These are phyloP conservation scores for Hsuehochloa calcarea DNA, from an alignment of 176 grass and related monocot species.

Conservation along the genomic window DNA sequence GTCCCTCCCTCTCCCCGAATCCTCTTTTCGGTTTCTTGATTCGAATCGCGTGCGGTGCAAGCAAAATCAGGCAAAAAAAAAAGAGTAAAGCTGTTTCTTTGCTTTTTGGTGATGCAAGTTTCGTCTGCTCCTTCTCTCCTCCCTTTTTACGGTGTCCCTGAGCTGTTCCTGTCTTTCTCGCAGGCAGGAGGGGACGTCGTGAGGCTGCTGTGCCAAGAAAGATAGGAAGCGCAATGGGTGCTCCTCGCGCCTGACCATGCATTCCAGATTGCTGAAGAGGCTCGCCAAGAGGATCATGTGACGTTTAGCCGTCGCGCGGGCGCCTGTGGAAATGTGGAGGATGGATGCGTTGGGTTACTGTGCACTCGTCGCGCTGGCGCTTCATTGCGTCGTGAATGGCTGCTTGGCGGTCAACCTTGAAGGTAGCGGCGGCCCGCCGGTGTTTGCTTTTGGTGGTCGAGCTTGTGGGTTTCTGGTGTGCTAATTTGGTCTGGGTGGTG, in stretches of 20 bases:
- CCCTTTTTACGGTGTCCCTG: constrained; percentile 19
- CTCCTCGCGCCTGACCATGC: constrained; percentile 35
- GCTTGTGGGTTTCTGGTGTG: no score
- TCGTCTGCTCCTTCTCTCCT: not conserved
- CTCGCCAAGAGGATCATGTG: constrained; percentile 55
- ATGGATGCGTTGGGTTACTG: constrained; percentile 46
- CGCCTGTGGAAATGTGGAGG: constrained; percentile 33
- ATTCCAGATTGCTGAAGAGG: constrained; percentile 42
- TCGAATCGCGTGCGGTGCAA: constrained; percentile 51
- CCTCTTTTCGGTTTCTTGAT: constrained; percentile 22
- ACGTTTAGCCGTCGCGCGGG: constrained; percentile 9
- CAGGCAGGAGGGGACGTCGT: constrained; percentile 28
- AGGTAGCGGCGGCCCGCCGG: constrained; percentile 44
- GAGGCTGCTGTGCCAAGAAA: constrained; percentile 31
- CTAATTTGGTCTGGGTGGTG: not conserved
- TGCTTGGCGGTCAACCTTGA: constrained; percentile 82
- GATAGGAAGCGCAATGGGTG: constrained; percentile 31
- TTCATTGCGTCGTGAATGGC: constrained; percentile 45
- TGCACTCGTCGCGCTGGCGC: constrained; percentile 28
- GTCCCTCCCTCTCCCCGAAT: constrained; percentile 15
- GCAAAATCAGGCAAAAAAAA: constrained; percentile 32
- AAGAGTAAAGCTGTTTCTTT: constrained; percentile 39
- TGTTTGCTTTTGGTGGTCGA: not conserved
- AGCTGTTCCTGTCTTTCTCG: constrained; percentile 29
- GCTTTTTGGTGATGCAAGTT: constrained; percentile 49